Evolutionary conservation across 352 stramenopile species (phyloP).

Genomic region (Phytophthora pluvialis): DNA sequence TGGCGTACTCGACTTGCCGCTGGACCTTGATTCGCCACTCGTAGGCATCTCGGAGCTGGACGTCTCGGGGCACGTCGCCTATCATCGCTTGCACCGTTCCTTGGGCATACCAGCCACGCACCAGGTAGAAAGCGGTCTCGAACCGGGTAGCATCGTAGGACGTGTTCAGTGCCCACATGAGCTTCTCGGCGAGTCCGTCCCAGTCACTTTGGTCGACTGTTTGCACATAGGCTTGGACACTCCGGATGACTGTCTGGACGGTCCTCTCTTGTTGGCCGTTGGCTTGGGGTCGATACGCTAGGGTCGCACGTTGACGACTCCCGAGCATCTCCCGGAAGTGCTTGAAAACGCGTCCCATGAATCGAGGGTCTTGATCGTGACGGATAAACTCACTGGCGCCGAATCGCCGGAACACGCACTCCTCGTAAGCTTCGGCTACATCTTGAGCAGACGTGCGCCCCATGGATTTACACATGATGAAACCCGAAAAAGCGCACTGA

Average conservation of each 20-base stretch:
- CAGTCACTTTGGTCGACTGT: slow-evolving; percentile 37
- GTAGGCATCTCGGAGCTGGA: slow-evolving; percentile 3
- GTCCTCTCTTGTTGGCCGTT: slow-evolving; percentile 47
- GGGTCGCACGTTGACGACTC: slow-evolving; percentile 26
- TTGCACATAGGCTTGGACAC: slow-evolving; percentile 27
- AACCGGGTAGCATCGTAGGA: slow-evolving; percentile 18
- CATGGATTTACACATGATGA: too few species aligned
- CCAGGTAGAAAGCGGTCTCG: slow-evolving; percentile 23
- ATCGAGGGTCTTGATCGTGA: slow-evolving; percentile 32
- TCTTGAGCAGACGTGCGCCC: too few species aligned
- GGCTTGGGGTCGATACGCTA: slow-evolving; percentile 38
- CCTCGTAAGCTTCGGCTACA: neutral
- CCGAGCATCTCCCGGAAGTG: slow-evolving; percentile 34
- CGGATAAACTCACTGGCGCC: slow-evolving; percentile 29
- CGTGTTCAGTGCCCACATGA: slow-evolving; percentile 36
- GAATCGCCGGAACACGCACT: slow-evolving; percentile 8
- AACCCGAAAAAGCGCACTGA: slow-evolving; percentile 3
- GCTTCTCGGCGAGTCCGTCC: slow-evolving; percentile 29
- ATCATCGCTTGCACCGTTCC: slow-evolving; percentile 14
- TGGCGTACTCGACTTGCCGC: slow-evolving; percentile 9
- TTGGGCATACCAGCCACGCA: slow-evolving; percentile 26
- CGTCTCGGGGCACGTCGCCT: neutral
- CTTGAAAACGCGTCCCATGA: slow-evolving; percentile 40
- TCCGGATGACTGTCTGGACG: slow-evolving; percentile 35
- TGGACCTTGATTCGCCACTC: slow-evolving; percentile 9